Evolutionary conservation across 495 filamentous ascomycete genomes (phyloP).

Genomic region (Hypoxylon cercidicola): DNA sequence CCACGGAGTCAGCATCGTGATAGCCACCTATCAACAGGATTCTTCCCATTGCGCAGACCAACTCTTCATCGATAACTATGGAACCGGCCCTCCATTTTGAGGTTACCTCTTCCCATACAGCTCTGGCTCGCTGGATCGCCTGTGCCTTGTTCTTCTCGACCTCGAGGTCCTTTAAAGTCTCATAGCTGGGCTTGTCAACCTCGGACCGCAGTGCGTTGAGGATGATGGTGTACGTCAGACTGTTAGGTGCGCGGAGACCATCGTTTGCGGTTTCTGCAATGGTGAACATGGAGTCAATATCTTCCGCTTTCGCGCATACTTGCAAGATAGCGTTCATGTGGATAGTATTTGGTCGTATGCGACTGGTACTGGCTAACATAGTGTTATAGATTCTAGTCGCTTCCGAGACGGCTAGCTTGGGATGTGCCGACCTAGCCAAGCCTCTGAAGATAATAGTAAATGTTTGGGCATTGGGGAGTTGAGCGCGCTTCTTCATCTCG

Average conservation of each 20-base stretch:
- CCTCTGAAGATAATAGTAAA: constrained; percentile 87
- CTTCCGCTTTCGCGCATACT: constrained; percentile 73
- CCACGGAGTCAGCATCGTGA: constrained; percentile 70
- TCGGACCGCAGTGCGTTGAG: constrained; percentile 70
- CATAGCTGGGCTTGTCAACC: constrained; percentile 19
- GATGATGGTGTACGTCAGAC: constrained; percentile 80
- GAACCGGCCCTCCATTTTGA: constrained; percentile 75
- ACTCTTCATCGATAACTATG: constrained; percentile 73
- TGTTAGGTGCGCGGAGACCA: constrained; percentile 69
- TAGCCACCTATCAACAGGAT: constrained; percentile 70
- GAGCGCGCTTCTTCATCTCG: constrained; percentile 96
- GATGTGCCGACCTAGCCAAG: constrained; percentile 64
- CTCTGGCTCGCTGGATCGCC: constrained; percentile 64
- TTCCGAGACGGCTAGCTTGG: constrained; percentile 63
- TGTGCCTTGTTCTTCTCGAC: constrained; percentile 49
- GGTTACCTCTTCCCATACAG: constrained; percentile 83
- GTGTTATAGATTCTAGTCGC: constrained; percentile 77
- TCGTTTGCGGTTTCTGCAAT: constrained; percentile 73
- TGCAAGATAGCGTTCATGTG: constrained; percentile 89
- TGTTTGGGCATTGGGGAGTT: constrained; percentile 76
- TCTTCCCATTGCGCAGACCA: constrained; percentile 80
- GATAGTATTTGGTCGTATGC: constrained; percentile 72
- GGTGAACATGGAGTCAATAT: constrained; percentile 80
- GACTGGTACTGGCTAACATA: constrained; percentile 66
- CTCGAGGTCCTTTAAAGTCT: constrained; percentile 34